Percentiles rank a stretch among this genome's conserved stretches.
Conservation (phyloP, 225 moss, liverwort and hornwort species). For the Pseudisothecium myosuroides region DNA sequence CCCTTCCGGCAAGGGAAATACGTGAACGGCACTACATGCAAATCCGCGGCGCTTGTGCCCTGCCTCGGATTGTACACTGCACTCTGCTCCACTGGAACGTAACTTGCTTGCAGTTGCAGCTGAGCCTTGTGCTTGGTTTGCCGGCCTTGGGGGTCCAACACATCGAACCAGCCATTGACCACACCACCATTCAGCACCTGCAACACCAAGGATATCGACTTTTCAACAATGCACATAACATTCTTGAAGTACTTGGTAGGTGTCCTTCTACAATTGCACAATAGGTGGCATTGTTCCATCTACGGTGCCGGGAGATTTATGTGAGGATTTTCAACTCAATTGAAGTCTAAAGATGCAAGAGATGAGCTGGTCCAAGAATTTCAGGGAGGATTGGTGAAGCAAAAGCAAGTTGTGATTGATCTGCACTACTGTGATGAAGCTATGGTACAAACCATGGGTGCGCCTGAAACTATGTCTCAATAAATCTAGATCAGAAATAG, state of each 20-base stretch:
- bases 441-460: neutral
- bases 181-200: conserved; percentile 29
- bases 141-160: conserved; percentile 37
- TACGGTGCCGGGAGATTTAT: rapidly evolving
- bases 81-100: conserved; percentile 51
- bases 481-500: neutral
- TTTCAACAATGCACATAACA: neutral
- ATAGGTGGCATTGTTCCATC: neutral
- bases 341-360: neutral
- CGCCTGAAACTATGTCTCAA: no score
- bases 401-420: neutral
- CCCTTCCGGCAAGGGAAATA: conserved; percentile 84
- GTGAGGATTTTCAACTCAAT: neutral
- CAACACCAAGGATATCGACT: neutral
- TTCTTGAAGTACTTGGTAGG: neutral
- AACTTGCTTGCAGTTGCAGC: conserved; percentile 43
- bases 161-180: conserved; percentile 71
- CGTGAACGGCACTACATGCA: conserved; percentile 47
- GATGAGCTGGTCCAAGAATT: neutral
- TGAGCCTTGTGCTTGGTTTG: conserved; percentile 38
- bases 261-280: neutral
- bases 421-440: neutral
- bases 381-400: neutral
- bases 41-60: conserved; percentile 10
- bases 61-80: conserved; percentile 15